These are phyloP conservation scores for Geotrichum cucujoidarum DNA, from an alignment of 1,139 yeast species.

Conservation along the genomic window DNA sequence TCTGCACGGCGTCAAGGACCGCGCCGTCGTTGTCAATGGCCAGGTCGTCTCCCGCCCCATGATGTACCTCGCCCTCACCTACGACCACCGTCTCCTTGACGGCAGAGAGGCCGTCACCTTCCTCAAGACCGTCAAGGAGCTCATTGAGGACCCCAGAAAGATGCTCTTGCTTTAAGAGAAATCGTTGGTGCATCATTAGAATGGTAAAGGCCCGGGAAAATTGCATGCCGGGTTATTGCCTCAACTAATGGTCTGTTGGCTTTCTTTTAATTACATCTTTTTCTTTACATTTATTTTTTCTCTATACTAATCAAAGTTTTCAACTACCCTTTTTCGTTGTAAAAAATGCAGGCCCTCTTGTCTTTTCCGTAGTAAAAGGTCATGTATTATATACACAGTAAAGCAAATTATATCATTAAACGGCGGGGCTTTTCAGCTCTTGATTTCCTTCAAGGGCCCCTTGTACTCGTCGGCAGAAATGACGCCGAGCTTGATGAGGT, in stretches of 20 bases:
- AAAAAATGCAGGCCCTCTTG: no score
- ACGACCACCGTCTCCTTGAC: slow-evolving; percentile 96
- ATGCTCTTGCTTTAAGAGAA: slow-evolving; percentile 75
- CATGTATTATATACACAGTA: no score
- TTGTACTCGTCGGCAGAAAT: slow-evolving; percentile 31
- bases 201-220: no score
- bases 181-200: no score
- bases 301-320: no score
- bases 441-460: slow-evolving; percentile 27
- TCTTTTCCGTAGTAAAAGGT: no score
- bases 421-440: no score
- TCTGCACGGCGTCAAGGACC: slow-evolving; percentile 94
- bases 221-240: no score
- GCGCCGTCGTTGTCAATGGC: slow-evolving; percentile 95
- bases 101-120: slow-evolving; percentile 99
- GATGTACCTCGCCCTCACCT: slow-evolving; percentile 98
- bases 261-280: neutral
- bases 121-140: slow-evolving; percentile 92
- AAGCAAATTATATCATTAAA: no score
- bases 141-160: slow-evolving; percentile 98
- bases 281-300: neutral
- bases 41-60: slow-evolving; percentile 96
- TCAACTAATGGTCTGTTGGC: neutral
- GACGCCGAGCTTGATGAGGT: slow-evolving; percentile 59
- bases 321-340: no score